A percentile compares a stretch with the other conserved stretches of the same genome.
These are phyloP conservation scores for Candida awuae DNA, from an alignment of 805 yeast genomes.

Conservation along the genomic window DNA sequence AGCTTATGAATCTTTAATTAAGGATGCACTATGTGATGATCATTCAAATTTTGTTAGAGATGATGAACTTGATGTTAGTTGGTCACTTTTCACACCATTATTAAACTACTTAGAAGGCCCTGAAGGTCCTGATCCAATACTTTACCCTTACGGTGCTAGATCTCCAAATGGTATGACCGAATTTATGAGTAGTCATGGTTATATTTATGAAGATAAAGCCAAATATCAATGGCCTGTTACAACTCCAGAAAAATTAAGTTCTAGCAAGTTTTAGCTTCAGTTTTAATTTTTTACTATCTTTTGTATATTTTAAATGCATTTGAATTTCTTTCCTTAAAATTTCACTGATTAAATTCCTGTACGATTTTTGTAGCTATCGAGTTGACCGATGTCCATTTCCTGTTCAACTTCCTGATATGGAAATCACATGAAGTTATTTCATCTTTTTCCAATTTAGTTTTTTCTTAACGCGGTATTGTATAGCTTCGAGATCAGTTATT, in stretches of 20 bases:
- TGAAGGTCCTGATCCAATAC: conserved; percentile 56
- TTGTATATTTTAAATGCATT: no score
- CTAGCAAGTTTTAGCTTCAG: conserved; percentile 24
- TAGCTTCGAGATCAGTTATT: no score
- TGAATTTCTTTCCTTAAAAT: no score
- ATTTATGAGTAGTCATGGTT: conserved; percentile 65
- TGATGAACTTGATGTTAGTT: conserved; percentile 89
- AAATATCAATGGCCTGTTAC: conserved; percentile 90
- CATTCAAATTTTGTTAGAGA: conserved; percentile 97
- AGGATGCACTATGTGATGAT: conserved; percentile 85
- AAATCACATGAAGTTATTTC: no score
- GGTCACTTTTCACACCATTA: conserved; percentile 91
- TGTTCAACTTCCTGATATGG: no score
- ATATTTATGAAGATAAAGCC: conserved; percentile 52
- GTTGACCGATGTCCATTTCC: no score
- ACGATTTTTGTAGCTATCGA: no score
- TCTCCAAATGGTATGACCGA: conserved; percentile 65
- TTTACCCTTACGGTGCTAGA: conserved; percentile 84
- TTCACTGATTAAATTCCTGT: no score
- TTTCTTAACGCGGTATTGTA: no score
- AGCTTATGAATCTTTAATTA: conserved; percentile 92
- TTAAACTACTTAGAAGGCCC: conserved; percentile 70
- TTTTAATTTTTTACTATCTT: no score
- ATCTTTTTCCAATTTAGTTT: no score
- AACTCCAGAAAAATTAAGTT: conserved; percentile 34